These are phyloP conservation scores for Rhodamnia argentea DNA, from an alignment of 345 rosid species.

Conservation along the genomic window DNA sequence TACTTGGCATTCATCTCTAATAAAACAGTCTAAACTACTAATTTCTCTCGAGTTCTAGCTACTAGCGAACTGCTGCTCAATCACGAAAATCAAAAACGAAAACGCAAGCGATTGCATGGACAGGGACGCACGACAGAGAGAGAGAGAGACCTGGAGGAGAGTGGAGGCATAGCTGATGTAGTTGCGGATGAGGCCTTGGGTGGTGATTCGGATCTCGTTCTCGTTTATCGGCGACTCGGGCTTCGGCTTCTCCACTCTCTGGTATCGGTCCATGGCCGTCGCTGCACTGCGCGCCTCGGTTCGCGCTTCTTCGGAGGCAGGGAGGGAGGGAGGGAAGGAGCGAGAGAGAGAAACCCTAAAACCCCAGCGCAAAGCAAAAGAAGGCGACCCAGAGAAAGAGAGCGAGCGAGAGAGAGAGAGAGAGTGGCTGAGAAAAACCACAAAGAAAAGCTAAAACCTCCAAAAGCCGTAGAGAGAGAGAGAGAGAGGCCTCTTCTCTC, in stretches of 20 bases:
- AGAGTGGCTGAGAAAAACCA: background rate
- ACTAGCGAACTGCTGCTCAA: background rate
- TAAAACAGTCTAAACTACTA: background rate
- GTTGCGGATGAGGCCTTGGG: slow-evolving; percentile 72
- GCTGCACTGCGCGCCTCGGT: background rate
- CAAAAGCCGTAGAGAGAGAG: background rate
- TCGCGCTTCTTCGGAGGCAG: slow-evolving; percentile 2
- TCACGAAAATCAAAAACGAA: background rate
- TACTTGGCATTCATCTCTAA: background rate
- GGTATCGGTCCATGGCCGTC: slow-evolving; percentile 67
- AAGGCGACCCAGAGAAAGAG: background rate
- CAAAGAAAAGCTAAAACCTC: background rate
- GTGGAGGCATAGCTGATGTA: slow-evolving; percentile 78
- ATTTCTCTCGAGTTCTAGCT: background rate
- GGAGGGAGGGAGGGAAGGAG: background rate
- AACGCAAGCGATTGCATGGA: background rate
- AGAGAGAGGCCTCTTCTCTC: background rate
- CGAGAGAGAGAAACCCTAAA: slow-evolving; percentile 31
- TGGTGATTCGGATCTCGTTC: slow-evolving; percentile 95
- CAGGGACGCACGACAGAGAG: background rate
- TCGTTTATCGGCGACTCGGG: slow-evolving; percentile 70
- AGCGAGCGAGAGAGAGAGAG: background rate
- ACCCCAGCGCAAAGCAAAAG: slow-evolving; percentile 7
- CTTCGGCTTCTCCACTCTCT: slow-evolving; percentile 78
- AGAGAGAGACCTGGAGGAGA: slow-evolving; percentile 54